A percentile compares a stretch with the other conserved stretches of the same genome.
phyloP scores from a whole-genome alignment of 2,329 filamentous ascomycete genomes.

The Neoascochyta sp. region DNA sequence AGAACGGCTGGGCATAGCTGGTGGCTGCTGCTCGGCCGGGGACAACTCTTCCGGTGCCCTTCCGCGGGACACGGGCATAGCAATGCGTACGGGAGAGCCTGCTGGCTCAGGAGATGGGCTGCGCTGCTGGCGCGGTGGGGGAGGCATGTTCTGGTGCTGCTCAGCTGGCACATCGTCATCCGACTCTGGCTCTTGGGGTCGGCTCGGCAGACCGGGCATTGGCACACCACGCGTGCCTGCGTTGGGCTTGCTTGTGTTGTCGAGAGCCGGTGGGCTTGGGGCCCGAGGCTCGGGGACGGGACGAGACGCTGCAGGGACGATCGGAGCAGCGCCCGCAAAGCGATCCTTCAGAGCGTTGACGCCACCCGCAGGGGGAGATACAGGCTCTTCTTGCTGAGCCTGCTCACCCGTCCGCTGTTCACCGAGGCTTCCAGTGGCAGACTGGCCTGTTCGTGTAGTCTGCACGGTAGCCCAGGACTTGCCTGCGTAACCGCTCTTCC shows the following conservation, averaged over 20 bases:
- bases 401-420: slow-evolving; percentile 63
- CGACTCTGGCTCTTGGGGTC: slow-evolving; percentile 46
- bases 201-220: slow-evolving; percentile 70
- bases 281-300: slow-evolving; percentile 41
- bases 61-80: slow-evolving; percentile 74
- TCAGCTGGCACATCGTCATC: slow-evolving; percentile 51
- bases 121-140: slow-evolving; percentile 40
- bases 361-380: slow-evolving; percentile 56
- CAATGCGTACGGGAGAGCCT: slow-evolving; percentile 76
- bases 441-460: slow-evolving; percentile 66
- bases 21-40: slow-evolving; percentile 47
- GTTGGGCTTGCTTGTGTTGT: slow-evolving; percentile 65
- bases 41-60: slow-evolving; percentile 51
- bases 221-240: slow-evolving; percentile 62
- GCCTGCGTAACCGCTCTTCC: slow-evolving; percentile 87
- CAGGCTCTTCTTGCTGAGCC: slow-evolving; percentile 48
- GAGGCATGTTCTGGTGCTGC: slow-evolving; percentile 48
- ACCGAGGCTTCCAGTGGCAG: slow-evolving; percentile 49
- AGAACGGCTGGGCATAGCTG: slow-evolving; percentile 61
- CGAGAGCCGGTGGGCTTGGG: slow-evolving; percentile 59
- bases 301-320: slow-evolving; percentile 45
- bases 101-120: slow-evolving; percentile 52
- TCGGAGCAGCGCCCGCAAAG: slow-evolving; percentile 71
- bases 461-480: slow-evolving; percentile 88
- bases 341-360: slow-evolving; percentile 75